Evolutionary conservation across 345 rosid species (phyloP).

Genomic region (Sonneratia alba): DNA sequence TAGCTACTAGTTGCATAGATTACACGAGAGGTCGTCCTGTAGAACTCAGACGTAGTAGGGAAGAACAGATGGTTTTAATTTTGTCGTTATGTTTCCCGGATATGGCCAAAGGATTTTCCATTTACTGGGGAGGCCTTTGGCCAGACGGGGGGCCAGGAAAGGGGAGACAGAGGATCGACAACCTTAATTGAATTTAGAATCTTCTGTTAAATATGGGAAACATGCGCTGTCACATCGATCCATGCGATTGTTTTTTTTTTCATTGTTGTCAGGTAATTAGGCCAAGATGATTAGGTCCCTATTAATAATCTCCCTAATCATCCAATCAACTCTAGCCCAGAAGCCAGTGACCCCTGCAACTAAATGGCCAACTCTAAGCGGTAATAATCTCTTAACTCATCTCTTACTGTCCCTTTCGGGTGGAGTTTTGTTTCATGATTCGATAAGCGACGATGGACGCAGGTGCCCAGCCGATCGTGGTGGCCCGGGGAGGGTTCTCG

Average conservation of each 20-base stretch:
- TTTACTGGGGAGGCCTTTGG: too few relatives aligned
- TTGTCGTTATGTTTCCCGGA: too few relatives aligned
- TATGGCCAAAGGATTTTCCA: too few relatives aligned
- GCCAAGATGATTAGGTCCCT: conserved; percentile 38
- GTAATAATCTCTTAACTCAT: conserved; percentile 13
- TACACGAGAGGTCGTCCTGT: too few relatives aligned
- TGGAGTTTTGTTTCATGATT: not conserved
- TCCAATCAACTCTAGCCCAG: conserved; percentile 28
- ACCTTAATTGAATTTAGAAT: too few relatives aligned
- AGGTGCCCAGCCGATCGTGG: conserved; percentile 54
- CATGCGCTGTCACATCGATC: too few relatives aligned
- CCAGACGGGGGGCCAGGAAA: too few relatives aligned
- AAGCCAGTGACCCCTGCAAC: conserved; percentile 12
- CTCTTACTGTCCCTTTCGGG: not conserved
- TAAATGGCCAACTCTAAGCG: conserved; percentile 57
- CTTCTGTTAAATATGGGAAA: too few relatives aligned
- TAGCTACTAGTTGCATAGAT: too few relatives aligned
- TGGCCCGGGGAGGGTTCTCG: conserved; percentile 79
- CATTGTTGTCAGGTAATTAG: conserved; percentile 1
- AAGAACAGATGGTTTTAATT: too few relatives aligned
- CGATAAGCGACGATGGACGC: not conserved
- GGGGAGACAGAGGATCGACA: too few relatives aligned
- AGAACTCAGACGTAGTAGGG: too few relatives aligned
- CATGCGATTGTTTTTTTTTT: not conserved
- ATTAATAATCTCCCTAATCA: conserved; percentile 32